These are phyloP conservation scores for Tolypocladium nubicola DNA, from an alignment of 2,329 filamentous ascomycete species.

Conservation along the genomic window DNA sequence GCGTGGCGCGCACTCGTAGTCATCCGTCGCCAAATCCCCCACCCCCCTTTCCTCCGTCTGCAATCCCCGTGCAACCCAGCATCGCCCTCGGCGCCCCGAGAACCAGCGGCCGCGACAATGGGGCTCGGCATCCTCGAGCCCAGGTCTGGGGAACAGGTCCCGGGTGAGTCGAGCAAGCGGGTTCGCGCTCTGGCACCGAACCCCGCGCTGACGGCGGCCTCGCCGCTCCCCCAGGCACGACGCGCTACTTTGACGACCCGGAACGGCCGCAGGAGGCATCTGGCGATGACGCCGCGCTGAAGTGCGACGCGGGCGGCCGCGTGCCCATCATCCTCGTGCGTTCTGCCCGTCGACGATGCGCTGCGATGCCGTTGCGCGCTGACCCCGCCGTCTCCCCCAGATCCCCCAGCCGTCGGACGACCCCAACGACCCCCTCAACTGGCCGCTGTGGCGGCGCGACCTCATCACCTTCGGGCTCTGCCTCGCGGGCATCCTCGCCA, in stretches of 20 bases:
- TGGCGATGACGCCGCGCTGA: slow-evolving; percentile 41
- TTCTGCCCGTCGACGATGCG: not conserved
- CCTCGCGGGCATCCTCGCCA: slow-evolving; percentile 70
- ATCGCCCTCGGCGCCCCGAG: not conserved
- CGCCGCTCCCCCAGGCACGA: slow-evolving; percentile 36
- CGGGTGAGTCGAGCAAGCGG: slow-evolving; percentile 39
- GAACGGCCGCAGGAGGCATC: slow-evolving; percentile 31
- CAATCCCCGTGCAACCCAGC: too few species aligned
- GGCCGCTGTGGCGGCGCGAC: slow-evolving; percentile 81
- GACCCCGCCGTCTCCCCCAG: slow-evolving; percentile 12
- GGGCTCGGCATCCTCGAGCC: slow-evolving; percentile 63
- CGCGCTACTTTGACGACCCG: slow-evolving; percentile 53
- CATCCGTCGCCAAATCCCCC: too few species aligned
- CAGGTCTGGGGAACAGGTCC: slow-evolving; percentile 55
- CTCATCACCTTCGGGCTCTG: slow-evolving; percentile 70
- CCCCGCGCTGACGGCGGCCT: not conserved
- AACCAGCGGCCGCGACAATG: slow-evolving; percentile 15
- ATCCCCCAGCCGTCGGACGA: slow-evolving; percentile 81
- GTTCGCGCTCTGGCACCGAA: slow-evolving; percentile 8
- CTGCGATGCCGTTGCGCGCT: not conserved
- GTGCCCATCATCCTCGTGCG: slow-evolving; percentile 65
- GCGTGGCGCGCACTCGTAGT: too few species aligned
- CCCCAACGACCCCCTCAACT: slow-evolving; percentile 77
- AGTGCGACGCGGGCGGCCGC: slow-evolving; percentile 59
- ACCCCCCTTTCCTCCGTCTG: too few species aligned